Percentiles rank a stretch among this genome's conserved stretches.
phyloP scores from a whole-genome alignment of 208 protist genomes.

The Lotmaria passim region DNA sequence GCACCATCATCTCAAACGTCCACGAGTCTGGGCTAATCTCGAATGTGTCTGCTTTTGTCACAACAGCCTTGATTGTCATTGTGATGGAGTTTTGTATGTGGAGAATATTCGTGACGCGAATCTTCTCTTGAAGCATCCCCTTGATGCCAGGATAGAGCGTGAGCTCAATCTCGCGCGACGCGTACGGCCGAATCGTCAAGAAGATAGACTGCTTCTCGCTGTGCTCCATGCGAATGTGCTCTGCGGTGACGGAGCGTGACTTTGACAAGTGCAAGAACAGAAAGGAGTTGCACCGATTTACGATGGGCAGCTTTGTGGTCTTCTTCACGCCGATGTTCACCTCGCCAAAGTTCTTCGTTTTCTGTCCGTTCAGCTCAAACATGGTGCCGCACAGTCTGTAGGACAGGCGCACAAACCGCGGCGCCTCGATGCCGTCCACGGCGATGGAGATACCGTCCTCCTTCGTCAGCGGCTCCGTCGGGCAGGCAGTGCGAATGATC shows the following conservation, averaged over 20 bases:
- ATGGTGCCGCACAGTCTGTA: constrained; percentile 72
- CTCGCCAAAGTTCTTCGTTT: constrained; percentile 89
- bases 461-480: constrained; percentile 70
- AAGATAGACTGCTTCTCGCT: constrained; percentile 74
- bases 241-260: constrained; percentile 83
- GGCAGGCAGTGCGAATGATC: constrained; percentile 55
- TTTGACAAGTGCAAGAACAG: constrained; percentile 75
- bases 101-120: constrained; percentile 75
- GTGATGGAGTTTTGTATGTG: constrained; percentile 66
- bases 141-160: constrained; percentile 85
- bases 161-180: constrained; percentile 83
- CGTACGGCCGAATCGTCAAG: constrained; percentile 75
- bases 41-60: constrained; percentile 89
- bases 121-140: constrained; percentile 78
- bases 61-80: constrained; percentile 80
- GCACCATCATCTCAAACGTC: constrained; percentile 71
- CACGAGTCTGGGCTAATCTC: constrained; percentile 85
- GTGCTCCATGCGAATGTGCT: constrained; percentile 83
- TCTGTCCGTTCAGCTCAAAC: constrained; percentile 82
- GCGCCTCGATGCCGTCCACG: constrained; percentile 69
- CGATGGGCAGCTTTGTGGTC: constrained; percentile 78
- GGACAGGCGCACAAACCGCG: constrained; percentile 84
- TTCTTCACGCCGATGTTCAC: constrained; percentile 87
- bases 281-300: constrained; percentile 81
- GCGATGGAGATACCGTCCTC: constrained; percentile 82